Evolutionary conservation across 805 yeast species (phyloP).

Genomic region (Kluyveromyces starmeri): DNA sequence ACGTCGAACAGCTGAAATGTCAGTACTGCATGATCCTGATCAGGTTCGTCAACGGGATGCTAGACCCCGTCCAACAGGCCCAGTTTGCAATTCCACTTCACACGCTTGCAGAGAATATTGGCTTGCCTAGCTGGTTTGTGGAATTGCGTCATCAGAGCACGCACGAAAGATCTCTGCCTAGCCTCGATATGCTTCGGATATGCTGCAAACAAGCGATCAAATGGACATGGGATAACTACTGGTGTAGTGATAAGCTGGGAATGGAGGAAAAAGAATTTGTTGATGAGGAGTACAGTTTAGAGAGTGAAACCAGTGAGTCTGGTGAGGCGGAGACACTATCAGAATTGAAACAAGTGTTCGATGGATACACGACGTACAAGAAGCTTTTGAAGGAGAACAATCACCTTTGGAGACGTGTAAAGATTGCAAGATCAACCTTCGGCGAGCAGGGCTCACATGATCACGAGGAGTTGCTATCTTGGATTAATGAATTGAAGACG

Average conservation of each 20-base stretch:
- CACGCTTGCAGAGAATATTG: conserved; percentile 56
- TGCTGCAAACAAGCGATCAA: conserved; percentile 50
- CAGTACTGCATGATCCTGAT: conserved; percentile 68
- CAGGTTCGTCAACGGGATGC: conserved; percentile 81
- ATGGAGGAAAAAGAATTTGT: conserved; percentile 13
- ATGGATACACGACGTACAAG: not conserved
- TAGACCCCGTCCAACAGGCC: conserved; percentile 81
- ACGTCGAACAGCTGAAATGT: conserved; percentile 30
- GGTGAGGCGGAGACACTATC: not conserved
- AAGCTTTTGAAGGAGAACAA: conserved; percentile 2
- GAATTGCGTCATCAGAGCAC: conserved; percentile 87
- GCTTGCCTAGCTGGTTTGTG: conserved; percentile 74
- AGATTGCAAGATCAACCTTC: conserved; percentile 2
- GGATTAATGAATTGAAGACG: not conserved
- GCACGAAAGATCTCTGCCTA: conserved; percentile 70
- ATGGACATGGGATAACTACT: conserved; percentile 71
- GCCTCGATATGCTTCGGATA: conserved; percentile 56
- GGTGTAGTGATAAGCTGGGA: conserved; percentile 38
- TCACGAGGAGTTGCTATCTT: not conserved
- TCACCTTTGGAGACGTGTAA: conserved; percentile 2
- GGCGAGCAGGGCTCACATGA: conserved; percentile 2
- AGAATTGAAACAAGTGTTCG: not conserved
- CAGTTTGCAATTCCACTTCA: conserved; percentile 72
- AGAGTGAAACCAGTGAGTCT: conserved; percentile 7
- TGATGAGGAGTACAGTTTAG: conserved; percentile 8